These are phyloP conservation scores for Gynandropsis gynandra DNA, from an alignment of 345 rosid species.

Conservation along the genomic window DNA sequence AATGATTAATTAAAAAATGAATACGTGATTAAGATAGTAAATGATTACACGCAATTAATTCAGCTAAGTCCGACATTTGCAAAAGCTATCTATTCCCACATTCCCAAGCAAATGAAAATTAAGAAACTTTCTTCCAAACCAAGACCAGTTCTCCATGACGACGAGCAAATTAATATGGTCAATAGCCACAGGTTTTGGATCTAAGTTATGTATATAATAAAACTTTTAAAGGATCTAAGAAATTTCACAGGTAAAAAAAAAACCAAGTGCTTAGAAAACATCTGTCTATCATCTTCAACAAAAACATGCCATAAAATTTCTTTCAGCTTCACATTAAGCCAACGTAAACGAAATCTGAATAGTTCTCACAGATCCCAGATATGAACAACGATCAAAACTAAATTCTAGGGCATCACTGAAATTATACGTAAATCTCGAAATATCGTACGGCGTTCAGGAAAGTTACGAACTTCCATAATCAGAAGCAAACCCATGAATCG, in stretches of 20 bases:
- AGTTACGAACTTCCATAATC: constrained; percentile 11
- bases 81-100: no score
- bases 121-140: no score
- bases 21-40: not conserved
- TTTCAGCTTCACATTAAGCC: not conserved
- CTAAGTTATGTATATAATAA: no score
- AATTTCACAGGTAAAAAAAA: not conserved
- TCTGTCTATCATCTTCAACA: no score
- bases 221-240: constrained; percentile 9
- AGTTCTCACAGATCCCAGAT: constrained; percentile 10
- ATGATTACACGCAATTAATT: constrained; percentile 25
- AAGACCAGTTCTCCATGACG: no score
- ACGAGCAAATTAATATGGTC: no score
- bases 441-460: not conserved
- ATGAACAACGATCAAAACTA: not conserved
- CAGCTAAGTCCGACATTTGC: not conserved
- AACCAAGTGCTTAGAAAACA: no score
- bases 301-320: not conserved
- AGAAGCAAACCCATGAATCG: constrained; percentile 8
- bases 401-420: not conserved
- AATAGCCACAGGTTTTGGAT: no score
- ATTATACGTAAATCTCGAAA: not conserved
- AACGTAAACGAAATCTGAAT: not conserved
- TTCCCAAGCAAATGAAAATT: no score
- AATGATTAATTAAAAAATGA: constrained; percentile 1